phyloP scores from a whole-genome alignment of 202 grass and related monocot species.

The Zizania palustris region DNA sequence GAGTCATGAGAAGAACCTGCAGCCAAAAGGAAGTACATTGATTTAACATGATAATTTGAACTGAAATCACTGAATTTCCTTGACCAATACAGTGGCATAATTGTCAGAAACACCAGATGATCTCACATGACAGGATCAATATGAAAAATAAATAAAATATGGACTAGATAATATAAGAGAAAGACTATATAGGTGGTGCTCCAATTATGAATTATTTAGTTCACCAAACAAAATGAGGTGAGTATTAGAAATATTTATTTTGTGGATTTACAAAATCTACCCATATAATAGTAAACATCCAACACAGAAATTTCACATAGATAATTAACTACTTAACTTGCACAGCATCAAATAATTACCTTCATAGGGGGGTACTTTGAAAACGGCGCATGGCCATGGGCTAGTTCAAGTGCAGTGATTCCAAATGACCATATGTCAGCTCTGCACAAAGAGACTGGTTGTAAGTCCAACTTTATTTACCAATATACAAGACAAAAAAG shows the following conservation, averaged over 20 bases:
- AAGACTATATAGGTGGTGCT: background rate
- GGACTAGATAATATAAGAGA: background rate
- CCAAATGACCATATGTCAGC: conserved; percentile 99
- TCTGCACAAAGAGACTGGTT: conserved; percentile 47
- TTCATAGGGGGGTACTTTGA: conserved; percentile 97
- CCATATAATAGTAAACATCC: conserved; percentile 8
- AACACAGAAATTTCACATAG: conserved; percentile 9
- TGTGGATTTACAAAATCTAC: conserved; percentile 15
- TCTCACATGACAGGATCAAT: background rate
- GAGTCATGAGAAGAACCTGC: conserved; percentile 99
- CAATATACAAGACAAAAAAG: background rate
- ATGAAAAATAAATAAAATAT: conserved; percentile 2
- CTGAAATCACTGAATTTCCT: background rate
- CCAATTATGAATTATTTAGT: conserved; percentile 13
- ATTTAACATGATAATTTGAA: conserved; percentile 4
- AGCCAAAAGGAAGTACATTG: conserved; percentile 26
- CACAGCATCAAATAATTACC: conserved; percentile 43
- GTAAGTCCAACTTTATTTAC: conserved; percentile 24
- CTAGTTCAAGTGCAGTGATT: conserved; percentile 92
- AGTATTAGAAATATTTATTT: conserved; percentile 1
- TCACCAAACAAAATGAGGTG: background rate
- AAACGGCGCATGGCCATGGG: conserved; percentile 93
- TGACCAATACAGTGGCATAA: background rate
- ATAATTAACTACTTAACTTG: conserved; percentile 21
- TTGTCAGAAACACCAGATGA: conserved; percentile 2